These are phyloP conservation scores for Ceratocystiopsis sp. DNA, from an alignment of 2,329 filamentous ascomycete genomes.

Conservation along the genomic window DNA sequence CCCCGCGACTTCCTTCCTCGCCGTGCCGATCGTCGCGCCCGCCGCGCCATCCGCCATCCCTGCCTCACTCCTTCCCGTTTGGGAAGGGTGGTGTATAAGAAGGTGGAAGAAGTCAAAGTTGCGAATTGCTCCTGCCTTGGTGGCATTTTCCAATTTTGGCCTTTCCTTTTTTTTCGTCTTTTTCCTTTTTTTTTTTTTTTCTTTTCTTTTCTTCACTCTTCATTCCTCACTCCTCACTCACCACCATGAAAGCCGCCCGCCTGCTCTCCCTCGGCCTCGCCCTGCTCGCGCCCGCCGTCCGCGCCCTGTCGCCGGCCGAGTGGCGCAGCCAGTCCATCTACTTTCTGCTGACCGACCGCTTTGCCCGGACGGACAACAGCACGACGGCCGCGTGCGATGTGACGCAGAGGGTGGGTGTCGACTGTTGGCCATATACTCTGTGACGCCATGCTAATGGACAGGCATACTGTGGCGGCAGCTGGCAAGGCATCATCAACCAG, in stretches of 20 bases:
- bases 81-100: too few species aligned
- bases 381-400: slow-evolving; percentile 25
- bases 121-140: too few species aligned
- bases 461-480: slow-evolving; percentile 44
- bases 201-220: slow-evolving; percentile 1
- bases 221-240: not conserved
- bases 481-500: slow-evolving; percentile 36
- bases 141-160: too few species aligned
- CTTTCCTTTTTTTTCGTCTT: not conserved
- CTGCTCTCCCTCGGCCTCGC: not conserved
- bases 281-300: not conserved
- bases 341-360: slow-evolving; percentile 39
- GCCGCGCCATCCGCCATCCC: too few species aligned
- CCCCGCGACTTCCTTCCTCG: too few species aligned
- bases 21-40: too few species aligned
- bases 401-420: slow-evolving; percentile 7
- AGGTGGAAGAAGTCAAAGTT: too few species aligned
- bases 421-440: not conserved
- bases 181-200: not conserved
- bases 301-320: slow-evolving; percentile 8
- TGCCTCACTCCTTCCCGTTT: too few species aligned
- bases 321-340: slow-evolving; percentile 42
- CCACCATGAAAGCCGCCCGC: too few species aligned
- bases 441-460: slow-evolving; percentile 11
- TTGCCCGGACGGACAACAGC: slow-evolving; percentile 29